Percentiles rank a stretch among this genome's conserved stretches.
Conservation (phyloP, 1,139 yeast genomes). For the Maudiozyma humilis region DNA sequence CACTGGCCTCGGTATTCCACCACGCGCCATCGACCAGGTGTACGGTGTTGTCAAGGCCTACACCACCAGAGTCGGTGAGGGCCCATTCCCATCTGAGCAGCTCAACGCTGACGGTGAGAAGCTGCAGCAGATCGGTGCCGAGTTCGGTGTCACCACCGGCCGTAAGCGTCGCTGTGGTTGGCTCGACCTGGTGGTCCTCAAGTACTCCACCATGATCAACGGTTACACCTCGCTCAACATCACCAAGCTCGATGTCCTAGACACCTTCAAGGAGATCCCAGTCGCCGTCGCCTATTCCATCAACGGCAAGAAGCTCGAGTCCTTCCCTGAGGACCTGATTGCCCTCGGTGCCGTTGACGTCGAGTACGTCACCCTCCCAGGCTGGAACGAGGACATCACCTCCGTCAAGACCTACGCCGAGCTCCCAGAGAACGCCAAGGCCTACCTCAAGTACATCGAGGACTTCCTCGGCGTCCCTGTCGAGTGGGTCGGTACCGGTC, state of each 20-base stretch:
- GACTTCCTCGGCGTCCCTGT: slow-evolving; percentile 75
- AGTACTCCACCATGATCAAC: slow-evolving; percentile 81
- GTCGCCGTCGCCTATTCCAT: slow-evolving; percentile 76
- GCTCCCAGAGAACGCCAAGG: slow-evolving; percentile 80
- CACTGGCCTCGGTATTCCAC: slow-evolving; percentile 95
- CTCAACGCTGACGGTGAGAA: slow-evolving; percentile 79
- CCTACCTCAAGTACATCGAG: slow-evolving; percentile 77
- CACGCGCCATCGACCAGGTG: slow-evolving; percentile 64
- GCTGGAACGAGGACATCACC: slow-evolving; percentile 87
- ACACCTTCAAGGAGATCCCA: slow-evolving; percentile 77
- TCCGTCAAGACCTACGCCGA: slow-evolving; percentile 59
- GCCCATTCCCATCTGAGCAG: slow-evolving; percentile 98
- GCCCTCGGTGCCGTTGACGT: slow-evolving; percentile 83
- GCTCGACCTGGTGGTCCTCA: slow-evolving; percentile 92
- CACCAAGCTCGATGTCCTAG: slow-evolving; percentile 92
- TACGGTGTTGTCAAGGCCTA: slow-evolving; percentile 98
- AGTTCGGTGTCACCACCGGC: slow-evolving; percentile 97
- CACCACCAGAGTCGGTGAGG: slow-evolving; percentile 98
- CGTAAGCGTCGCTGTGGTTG: slow-evolving; percentile 99
- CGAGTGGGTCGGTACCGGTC: slow-evolving; percentile 98
- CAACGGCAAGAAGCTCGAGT: slow-evolving; percentile 62
- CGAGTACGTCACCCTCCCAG: slow-evolving; percentile 81
- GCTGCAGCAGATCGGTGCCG: slow-evolving; percentile 87
- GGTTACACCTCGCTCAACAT: slow-evolving; percentile 92
- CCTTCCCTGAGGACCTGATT: slow-evolving; percentile 88